Percentiles rank a stretch among this genome's conserved stretches.
Conservation (phyloP, 2,329 filamentous ascomycete species). For the Ophiosphaerella herpotricha region DNA sequence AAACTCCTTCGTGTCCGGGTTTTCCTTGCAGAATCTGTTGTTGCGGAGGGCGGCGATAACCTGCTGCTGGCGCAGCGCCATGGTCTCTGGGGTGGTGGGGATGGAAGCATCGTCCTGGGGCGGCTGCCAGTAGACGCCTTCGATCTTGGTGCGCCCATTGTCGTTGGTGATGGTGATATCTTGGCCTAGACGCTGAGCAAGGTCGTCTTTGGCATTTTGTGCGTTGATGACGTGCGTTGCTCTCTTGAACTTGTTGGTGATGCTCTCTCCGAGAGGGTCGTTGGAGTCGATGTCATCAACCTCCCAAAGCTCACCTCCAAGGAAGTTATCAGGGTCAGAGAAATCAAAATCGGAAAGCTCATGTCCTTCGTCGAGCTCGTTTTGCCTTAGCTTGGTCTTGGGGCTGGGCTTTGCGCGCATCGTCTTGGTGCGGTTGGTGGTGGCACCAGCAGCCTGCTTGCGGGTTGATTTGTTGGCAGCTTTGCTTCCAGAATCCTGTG, state of each 20-base stretch:
- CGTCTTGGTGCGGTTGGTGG: too few relatives aligned
- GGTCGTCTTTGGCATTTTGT: not conserved
- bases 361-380: too few relatives aligned
- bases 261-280: not conserved
- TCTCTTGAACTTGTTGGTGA: not conserved
- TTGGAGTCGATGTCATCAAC: not conserved
- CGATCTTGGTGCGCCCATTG: not conserved
- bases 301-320: not conserved
- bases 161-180: not conserved
- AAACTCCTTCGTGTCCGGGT: not conserved
- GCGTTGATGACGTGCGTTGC: not conserved
- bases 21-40: constrained; percentile 6
- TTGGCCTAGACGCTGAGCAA: not conserved
- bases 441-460: not conserved
- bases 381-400: too few relatives aligned
- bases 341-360: too few relatives aligned
- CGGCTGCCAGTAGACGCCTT: constrained; percentile 7
- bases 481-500: too few relatives aligned
- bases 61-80: not conserved
- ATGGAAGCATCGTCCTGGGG: constrained; percentile 1
- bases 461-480: not conserved
- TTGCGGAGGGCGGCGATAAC: constrained; percentile 9
- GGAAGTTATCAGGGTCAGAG: too few relatives aligned
- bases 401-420: too few relatives aligned
- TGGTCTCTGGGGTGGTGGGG: not conserved